phyloP scores from a whole-genome alignment of 257 asterid genomes.

The Capsicum rhomboideum region DNA sequence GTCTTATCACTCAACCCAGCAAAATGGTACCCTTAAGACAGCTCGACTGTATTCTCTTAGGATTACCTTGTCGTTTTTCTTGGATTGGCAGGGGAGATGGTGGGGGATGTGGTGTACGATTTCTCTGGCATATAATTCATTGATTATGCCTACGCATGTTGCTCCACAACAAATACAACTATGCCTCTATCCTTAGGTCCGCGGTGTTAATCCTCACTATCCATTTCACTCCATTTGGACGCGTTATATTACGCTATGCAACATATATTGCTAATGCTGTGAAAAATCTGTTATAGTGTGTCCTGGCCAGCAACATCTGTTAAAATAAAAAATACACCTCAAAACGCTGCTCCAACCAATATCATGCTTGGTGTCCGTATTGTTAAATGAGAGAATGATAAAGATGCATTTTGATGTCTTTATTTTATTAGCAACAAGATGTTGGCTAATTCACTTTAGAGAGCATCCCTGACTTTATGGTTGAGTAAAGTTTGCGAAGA shows the following conservation, averaged over 20 bases:
- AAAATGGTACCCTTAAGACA: neutral
- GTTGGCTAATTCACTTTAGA: neutral
- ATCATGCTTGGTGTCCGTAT: neutral
- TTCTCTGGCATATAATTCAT: neutral
- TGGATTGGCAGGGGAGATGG: neutral
- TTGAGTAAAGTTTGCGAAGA: neutral
- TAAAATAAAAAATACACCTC: neutral
- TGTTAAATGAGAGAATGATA: neutral
- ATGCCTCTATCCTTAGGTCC: neutral
- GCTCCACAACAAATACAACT: neutral
- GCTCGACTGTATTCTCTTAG: neutral
- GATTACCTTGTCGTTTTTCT: neutral
- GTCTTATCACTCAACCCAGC: no score
- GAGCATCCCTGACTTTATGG: neutral
- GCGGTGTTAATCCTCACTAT: neutral
- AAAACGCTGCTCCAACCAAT: neutral
- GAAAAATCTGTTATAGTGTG: neutral
- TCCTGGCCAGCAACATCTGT: no score
- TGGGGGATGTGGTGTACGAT: neutral
- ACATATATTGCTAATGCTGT: neutral
- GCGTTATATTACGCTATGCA: neutral
- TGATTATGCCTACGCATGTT: neutral
- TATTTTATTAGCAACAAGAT: no score
- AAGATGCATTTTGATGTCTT: neutral
- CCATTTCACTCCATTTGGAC: no score